phyloP scores from a whole-genome alignment of 2,329 filamentous ascomycete genomes.

The Verticillium alfalfae region DNA sequence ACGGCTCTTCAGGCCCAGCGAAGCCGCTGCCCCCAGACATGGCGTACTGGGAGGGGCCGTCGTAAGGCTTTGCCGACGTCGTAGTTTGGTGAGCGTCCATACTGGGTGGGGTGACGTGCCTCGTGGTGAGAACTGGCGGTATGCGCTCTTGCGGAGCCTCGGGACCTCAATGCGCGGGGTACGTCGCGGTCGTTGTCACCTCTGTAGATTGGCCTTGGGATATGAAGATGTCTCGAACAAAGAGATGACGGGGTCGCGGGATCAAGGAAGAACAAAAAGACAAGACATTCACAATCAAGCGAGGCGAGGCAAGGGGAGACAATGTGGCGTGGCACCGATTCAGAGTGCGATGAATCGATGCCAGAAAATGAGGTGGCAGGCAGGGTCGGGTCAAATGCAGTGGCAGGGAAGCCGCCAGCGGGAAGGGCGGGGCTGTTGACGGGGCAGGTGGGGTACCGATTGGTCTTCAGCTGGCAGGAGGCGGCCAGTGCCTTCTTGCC shows the following conservation, averaged over 20 bases:
- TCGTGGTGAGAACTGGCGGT: not conserved
- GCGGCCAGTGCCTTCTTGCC: not conserved
- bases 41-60: not conserved
- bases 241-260: not conserved
- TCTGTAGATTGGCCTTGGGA: not conserved
- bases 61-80: not conserved
- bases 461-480: not conserved
- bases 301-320: not conserved
- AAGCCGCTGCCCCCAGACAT: not conserved
- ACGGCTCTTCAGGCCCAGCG: not conserved
- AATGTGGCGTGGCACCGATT: not conserved
- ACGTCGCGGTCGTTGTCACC: not conserved
- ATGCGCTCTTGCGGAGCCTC: not conserved
- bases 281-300: not conserved
- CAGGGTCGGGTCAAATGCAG: not conserved
- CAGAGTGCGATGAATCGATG: not conserved
- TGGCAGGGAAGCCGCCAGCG: not conserved
- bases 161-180: not conserved
- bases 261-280: not conserved
- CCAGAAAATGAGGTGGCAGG: not conserved
- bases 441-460: slow-evolving; percentile 1
- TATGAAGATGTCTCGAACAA: not conserved
- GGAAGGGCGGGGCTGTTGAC: not conserved
- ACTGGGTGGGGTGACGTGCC: not conserved
- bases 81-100: not conserved